Base-by-base conservation (phyloP, 164 flowering plant species). In the Nymphaea colorata region DNA sequence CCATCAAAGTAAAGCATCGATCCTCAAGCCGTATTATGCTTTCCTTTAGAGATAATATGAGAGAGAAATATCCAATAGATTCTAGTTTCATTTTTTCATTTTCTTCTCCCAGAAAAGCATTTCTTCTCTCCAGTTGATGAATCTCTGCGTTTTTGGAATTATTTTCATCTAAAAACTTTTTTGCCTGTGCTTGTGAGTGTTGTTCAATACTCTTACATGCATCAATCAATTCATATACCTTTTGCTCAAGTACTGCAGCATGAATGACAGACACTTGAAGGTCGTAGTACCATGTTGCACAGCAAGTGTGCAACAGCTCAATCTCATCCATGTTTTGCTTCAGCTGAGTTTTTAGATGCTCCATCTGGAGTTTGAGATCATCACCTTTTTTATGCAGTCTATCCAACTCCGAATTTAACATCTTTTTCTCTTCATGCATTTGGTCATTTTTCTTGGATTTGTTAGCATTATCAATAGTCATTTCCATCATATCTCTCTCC, bases 241-340 rank as follows among this genome's bases (percentile, higher is more conserved):
- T 91, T 66, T 82, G 76, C 73, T 84, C 81, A 60, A 84, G 79
- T 36, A 91, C 67, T 75, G 78, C 84, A 76, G 68, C 60, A 65
- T 16, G 43, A 69, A 72, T 60, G 36, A 57, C 61, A 25, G 71
- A 42, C n/a, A 64, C 16, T 62, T 72, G 69, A 65, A 85, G 85
- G 76, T 87, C 97, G 71, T 79, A 85, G 73, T 83, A 91, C 68
- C 90, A 83, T 45, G 80, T 69, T 62, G 88, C 66, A 66, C 96
- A 88, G 74, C 85, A 90, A 25, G 83, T 80, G 69, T 94, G 96
- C 90, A 85, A 85, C 42, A 83, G 79, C 78, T 85, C 82, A 72
- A 78, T 80, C 68, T 85, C 91, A 36, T 67, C 57, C 41, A 14
- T 53, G 18, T 69, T 86, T 73, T 80, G 81, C 59, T 77, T 82